These are phyloP conservation scores for Plicaturopsis crispa DNA, from an alignment of 768 basidiomycete genomes.

Conservation along the genomic window DNA sequence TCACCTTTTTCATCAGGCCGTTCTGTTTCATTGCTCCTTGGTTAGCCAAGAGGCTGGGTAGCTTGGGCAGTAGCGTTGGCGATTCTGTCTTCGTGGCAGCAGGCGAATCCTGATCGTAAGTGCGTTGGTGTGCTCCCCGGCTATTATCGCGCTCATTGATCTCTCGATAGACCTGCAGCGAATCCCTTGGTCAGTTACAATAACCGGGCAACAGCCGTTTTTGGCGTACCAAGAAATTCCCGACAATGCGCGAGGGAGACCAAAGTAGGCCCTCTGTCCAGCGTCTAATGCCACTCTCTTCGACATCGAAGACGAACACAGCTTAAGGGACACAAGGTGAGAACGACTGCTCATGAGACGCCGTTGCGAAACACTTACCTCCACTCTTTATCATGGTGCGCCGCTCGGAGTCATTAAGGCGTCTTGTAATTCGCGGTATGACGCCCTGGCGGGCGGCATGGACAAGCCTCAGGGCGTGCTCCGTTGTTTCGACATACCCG, in stretches of 20 bases:
- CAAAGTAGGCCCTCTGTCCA: constrained; percentile 79
- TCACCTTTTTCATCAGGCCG: constrained; percentile 79
- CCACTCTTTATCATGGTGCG: constrained; percentile 41
- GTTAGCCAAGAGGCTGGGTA: constrained; percentile 28
- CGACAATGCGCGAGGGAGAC: constrained; percentile 80
- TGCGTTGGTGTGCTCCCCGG: too few species aligned
- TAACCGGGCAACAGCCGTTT: constrained; percentile 1
- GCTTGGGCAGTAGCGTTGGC: too few species aligned
- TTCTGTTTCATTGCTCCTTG: constrained; percentile 59
- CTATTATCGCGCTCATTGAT: constrained; percentile 62
- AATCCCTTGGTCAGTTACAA: constrained; percentile 2
- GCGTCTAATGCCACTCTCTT: constrained; percentile 81
- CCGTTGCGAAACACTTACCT: too few species aligned
- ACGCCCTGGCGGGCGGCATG: constrained; percentile 75
- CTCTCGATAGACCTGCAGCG: constrained; percentile 68
- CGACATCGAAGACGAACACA: constrained; percentile 84
- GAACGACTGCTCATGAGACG: too few species aligned
- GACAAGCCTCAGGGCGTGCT: constrained; percentile 75
- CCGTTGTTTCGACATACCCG: constrained; percentile 77
- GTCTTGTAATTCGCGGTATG: constrained; percentile 76
- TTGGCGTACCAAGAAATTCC: constrained; percentile 68
- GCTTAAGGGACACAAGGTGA: too few species aligned
- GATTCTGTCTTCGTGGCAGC: too few species aligned
- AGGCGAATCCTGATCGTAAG: too few species aligned
- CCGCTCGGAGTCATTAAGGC: constrained; percentile 78